A percentile compares a stretch with the other conserved stretches of the same genome.
phyloP scores from a whole-genome alignment of 2,329 filamentous ascomycete species.

The Alternaria atra region DNA sequence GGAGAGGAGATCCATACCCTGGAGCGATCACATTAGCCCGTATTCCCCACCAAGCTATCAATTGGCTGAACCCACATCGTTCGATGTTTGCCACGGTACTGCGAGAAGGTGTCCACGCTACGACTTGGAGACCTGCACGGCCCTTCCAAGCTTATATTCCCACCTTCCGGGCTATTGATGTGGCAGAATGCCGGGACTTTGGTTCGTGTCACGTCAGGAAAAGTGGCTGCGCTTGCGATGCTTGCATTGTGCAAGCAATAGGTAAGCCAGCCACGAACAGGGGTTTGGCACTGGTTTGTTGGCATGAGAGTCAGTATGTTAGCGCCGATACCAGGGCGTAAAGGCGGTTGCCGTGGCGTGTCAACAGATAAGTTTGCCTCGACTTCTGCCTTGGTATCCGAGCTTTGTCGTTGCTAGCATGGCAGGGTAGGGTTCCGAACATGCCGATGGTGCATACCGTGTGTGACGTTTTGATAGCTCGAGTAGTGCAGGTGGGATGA shows the following conservation, averaged over 20 bases:
- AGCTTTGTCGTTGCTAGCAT: neutral
- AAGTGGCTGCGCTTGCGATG: slow-evolving; percentile 3
- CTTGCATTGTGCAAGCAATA: slow-evolving; percentile 1
- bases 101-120: slow-evolving; percentile 5
- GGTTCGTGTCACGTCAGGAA: slow-evolving; percentile 11
- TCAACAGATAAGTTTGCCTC: neutral
- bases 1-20: slow-evolving; percentile 20
- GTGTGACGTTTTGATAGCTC: slow-evolving; percentile 2
- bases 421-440: neutral
- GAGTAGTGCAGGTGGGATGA: slow-evolving; percentile 8
- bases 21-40: slow-evolving; percentile 7
- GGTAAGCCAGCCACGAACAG: slow-evolving; percentile 9
- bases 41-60: neutral
- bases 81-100: slow-evolving; percentile 11
- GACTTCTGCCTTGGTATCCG: neutral
- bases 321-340: neutral
- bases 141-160: slow-evolving; percentile 1
- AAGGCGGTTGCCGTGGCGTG: slow-evolving; percentile 8
- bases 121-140: slow-evolving; percentile 1
- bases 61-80: neutral
- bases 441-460: neutral
- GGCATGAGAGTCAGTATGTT: neutral
- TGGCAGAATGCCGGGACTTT: slow-evolving; percentile 3
- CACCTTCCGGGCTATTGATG: neutral
- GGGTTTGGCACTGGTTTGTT: neutral